Base-by-base conservation (phyloP, 2,329 filamentous ascomycete genomes). In the Pseudogymnoascus sp. region DNA sequence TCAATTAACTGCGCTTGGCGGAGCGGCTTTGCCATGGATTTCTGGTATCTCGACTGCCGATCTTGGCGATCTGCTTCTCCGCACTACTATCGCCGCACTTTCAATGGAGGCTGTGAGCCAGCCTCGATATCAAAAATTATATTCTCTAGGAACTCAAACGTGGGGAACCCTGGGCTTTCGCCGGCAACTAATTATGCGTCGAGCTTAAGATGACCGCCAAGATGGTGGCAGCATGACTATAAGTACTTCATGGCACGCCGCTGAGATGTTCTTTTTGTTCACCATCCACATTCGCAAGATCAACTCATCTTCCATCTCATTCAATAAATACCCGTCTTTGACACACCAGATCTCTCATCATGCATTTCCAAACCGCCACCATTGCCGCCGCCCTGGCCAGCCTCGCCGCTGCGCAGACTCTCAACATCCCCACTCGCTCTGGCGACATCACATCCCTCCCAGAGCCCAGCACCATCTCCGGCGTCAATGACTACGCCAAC, bases 371-470 rank as follows among this genome's bases (percentile, higher is more conserved):
- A 60, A 61, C 64, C 37, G 45, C 68, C 19, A 51, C 64, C 57
- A 51, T 68, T 36, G 63, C 68, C 51, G 65, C 67, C 57, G 45
- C 67, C 60, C 28, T 69, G 62, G 68, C 66, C 28, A 66, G 65
- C 57, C 39, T 69, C 34, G 64, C 37, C 61, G 62, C 66, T 36
- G 67, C 65, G n/a, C 68, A 69, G 61, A 60, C 63, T n/a, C 61
- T 69, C 23, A 65, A 67, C 45, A 69, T 69, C 43, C 68, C 67
- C 60, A 51, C 67, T 34, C 63, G 67, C 25, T 21, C 41, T 57
- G 67, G 68, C 5, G 63, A 51, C 19, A 66, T 67, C 37, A 62
- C 66, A 34, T 21, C 63, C 57, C 63, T 69, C 60, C 41, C 64
- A 23, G 36, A 63, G 13, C 36, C 66, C 6, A 62, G 41, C 43